Percentiles rank a stretch among this genome's conserved stretches.
These are phyloP conservation scores for Podila horticola DNA, from an alignment of 192 early-diverging fungal species.

Conservation along the genomic window DNA sequence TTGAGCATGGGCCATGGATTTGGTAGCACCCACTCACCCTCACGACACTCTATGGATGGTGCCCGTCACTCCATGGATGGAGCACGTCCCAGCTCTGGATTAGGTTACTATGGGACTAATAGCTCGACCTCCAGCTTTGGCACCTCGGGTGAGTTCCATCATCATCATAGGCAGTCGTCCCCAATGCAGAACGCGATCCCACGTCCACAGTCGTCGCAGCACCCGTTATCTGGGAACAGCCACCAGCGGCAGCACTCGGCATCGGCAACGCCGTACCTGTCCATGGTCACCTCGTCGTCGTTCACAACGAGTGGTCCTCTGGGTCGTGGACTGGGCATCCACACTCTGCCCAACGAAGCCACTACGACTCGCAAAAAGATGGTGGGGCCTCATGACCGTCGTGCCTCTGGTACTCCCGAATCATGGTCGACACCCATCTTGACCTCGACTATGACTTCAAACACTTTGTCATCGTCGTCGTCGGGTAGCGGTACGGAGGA, in stretches of 20 bases:
- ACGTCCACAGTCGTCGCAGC: background rate
- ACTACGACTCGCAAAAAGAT: background rate
- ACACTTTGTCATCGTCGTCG: background rate
- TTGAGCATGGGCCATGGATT: background rate
- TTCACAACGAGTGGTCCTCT: background rate
- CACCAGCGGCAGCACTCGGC: slow-evolving; percentile 25
- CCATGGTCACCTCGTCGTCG: slow-evolving; percentile 4
- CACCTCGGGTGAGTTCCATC: background rate
- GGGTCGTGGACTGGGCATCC: slow-evolving; percentile 10
- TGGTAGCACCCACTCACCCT: background rate
- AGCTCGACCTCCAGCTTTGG: slow-evolving; percentile 8
- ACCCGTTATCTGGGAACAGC: background rate
- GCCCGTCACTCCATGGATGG: slow-evolving; percentile 16
- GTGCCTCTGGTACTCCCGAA: background rate
- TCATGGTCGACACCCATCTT: background rate
- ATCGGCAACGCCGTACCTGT: background rate
- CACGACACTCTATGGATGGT: background rate
- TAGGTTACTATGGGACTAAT: slow-evolving; percentile 8
- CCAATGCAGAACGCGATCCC: background rate
- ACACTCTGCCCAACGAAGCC: background rate
- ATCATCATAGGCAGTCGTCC: background rate
- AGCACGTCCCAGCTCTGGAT: slow-evolving; percentile 11
- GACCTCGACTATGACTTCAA: background rate
- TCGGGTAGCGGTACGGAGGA: background rate
- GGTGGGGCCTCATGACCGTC: background rate